These are phyloP conservation scores for Pichia sp. DNA, from an alignment of 1,139 yeast species.

Conservation along the genomic window DNA sequence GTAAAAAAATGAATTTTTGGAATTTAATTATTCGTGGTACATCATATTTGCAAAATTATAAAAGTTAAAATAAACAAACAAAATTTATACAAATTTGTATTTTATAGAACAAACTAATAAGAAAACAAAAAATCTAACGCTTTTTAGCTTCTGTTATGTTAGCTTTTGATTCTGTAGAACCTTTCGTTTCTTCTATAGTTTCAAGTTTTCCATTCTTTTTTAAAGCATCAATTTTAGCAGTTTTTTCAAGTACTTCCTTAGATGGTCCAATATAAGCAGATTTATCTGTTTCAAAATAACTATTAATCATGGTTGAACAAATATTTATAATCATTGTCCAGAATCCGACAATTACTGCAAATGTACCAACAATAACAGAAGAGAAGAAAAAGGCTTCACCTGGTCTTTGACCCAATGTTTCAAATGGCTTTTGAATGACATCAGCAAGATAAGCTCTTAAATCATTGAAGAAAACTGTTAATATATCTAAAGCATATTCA, in stretches of 20 bases:
- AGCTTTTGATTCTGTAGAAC: constrained; percentile 26
- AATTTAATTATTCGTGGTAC: constrained; percentile 30
- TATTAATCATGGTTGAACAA: constrained; percentile 21
- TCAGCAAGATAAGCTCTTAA: constrained; percentile 31
- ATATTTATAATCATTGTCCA: constrained; percentile 34
- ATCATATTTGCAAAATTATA: constrained; percentile 1
- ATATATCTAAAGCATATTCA: constrained; percentile 24
- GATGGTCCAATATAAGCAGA: constrained; percentile 11
- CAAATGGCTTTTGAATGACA: constrained; percentile 39
- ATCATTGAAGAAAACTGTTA: constrained; percentile 6
- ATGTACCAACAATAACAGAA: constrained; percentile 34
- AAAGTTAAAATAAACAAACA: neutral
- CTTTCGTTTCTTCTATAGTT: constrained; percentile 15
- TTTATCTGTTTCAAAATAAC: constrained; percentile 9
- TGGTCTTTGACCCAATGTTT: constrained; percentile 40
- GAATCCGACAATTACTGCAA: constrained; percentile 39
- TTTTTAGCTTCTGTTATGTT: constrained; percentile 32
- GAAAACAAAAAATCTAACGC: constrained; percentile 18
- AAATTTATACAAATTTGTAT: too few relatives aligned
- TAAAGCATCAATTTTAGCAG: neutral
- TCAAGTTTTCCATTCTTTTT: constrained; percentile 11
- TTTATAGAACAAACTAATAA: too few relatives aligned
- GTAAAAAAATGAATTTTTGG: constrained; percentile 39
- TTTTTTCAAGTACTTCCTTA: constrained; percentile 1
- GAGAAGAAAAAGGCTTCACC: constrained; percentile 44